Base-by-base conservation (phyloP, 1,284 basidiomycete genomes). In the Tilletia caries region DNA sequence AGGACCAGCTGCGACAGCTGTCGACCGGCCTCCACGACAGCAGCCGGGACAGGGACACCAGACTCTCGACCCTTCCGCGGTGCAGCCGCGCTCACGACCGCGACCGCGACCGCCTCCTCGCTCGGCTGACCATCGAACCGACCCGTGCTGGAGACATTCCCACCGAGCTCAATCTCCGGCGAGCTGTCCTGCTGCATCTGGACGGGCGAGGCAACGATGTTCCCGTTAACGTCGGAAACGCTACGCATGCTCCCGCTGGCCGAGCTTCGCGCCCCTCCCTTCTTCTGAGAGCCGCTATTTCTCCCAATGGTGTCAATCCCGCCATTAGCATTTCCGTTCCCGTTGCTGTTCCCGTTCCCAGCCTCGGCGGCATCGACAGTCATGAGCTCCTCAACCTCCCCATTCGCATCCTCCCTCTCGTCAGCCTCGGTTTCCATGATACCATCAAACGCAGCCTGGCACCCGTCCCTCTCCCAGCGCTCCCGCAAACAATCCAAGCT, bases 401-500 rank as follows among this genome's bases (percentile, higher is more conserved):
- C 18, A 62, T 75, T 6, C 13, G 20, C 48, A 13, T 69, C 67
- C 15, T 73, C 70, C 33, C 71, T 69, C 60, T 74, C 74, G 20
- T 76, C 73, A 34, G 73, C 71, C 23, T 74, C 71, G 27, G 33
- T 15, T 27, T 70, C 48, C n/a, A 46, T 20, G 44, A 68, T 60
- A 43, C 34, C 54, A 27, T 76, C 74, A 27, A 76, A 76, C 8
- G 44, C 70, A n/a, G 64, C 62, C 12, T 67, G 66, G 15, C 71
- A 70, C 64, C 73, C 75, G 34, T 73, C 73, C 29, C 69, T 69
- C 44, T 79, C 78, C 70, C 81, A 83, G 66, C 75, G 73, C 41
- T 81, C 82, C 73, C 76, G 68, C 67, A 84, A 71, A 60, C 75
- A 75, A 18, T 75, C 83, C 23, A 87, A 75, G 68, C 84, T 86